These are phyloP conservation scores for Hippophae rhamnoides DNA, from an alignment of 306 rosid species.

Conservation along the genomic window DNA sequence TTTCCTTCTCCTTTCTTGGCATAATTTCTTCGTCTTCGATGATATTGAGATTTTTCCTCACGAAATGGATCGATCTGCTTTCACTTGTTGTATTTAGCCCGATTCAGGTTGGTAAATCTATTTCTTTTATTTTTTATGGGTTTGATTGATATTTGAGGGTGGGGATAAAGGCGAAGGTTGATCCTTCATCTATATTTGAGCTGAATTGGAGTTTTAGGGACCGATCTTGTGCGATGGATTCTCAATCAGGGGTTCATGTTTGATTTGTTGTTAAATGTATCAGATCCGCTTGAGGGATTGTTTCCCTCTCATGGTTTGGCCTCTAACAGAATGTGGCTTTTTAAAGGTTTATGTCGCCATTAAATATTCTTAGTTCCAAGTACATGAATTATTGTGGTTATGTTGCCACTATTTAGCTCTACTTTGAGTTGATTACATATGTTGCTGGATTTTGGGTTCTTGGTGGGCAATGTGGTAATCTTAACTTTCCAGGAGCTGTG, in stretches of 20 bases:
- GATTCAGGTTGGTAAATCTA: not conserved
- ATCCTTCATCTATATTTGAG: conserved; percentile 20
- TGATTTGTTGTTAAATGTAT: not conserved
- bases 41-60: not conserved
- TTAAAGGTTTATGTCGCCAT: not conserved
- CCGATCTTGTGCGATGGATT: conserved; percentile 17
- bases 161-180: not conserved
- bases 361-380: not conserved
- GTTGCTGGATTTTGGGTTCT: not conserved
- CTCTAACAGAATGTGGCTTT: not conserved
- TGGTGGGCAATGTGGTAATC: not conserved
- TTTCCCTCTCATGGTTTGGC: not conserved
- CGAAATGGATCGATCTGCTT: conserved; percentile 25
- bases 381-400: not conserved
- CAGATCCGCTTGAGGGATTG: conserved; percentile 11
- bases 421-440: not conserved
- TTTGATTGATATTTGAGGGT: not conserved
- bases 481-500: not conserved
- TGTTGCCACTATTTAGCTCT: not conserved
- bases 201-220: conserved; percentile 14
- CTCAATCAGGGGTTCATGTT: not conserved
- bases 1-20: not conserved
- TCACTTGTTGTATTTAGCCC: conserved; percentile 11
- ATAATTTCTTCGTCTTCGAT: conserved; percentile 12
- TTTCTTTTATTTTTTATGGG: not conserved